Evolutionary conservation across 345 rosid genomes (phyloP).

Genomic region (Gossypium turneri): DNA sequence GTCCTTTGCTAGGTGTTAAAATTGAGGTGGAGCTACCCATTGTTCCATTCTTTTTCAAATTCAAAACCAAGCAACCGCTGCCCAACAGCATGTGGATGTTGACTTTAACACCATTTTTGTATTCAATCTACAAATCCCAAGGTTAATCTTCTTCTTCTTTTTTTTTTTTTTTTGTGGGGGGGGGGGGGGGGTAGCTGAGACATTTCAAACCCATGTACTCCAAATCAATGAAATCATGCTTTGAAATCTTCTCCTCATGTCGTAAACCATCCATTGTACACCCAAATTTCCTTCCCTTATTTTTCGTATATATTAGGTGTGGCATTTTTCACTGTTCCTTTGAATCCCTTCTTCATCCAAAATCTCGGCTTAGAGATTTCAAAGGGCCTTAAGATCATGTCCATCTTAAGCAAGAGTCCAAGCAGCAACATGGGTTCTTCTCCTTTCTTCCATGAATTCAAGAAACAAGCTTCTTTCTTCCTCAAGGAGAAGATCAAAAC

Average conservation of each 20-base stretch:
- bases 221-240: neutral
- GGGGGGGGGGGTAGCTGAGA: neutral
- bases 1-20: too few species aligned
- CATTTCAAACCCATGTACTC: neutral
- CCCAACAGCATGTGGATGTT: slow-evolving; percentile 13
- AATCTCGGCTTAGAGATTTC: neutral
- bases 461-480: slow-evolving; percentile 91
- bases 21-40: too few species aligned
- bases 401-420: slow-evolving; percentile 44
- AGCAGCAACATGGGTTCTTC: slow-evolving; percentile 42
- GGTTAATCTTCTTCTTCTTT: neutral
- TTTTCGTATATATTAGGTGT: neutral
- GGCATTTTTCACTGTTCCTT: neutral
- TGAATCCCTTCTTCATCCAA: slow-evolving; percentile 5
- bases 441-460: slow-evolving; percentile 57
- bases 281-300: neutral
- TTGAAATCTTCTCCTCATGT: slow-evolving; percentile 21
- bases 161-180: neutral
- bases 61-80: slow-evolving; percentile 12
- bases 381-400: slow-evolving; percentile 27
- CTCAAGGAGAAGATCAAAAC: slow-evolving; percentile 88
- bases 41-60: slow-evolving; percentile 9
- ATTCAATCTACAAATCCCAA: neutral
- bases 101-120: slow-evolving; percentile 20
- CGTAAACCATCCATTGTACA: neutral